A percentile compares a stretch with the other conserved stretches of the same genome.
Evolutionary conservation across 345 rosid species (phyloP).

Genomic region (Reutealis trisperma): DNA sequence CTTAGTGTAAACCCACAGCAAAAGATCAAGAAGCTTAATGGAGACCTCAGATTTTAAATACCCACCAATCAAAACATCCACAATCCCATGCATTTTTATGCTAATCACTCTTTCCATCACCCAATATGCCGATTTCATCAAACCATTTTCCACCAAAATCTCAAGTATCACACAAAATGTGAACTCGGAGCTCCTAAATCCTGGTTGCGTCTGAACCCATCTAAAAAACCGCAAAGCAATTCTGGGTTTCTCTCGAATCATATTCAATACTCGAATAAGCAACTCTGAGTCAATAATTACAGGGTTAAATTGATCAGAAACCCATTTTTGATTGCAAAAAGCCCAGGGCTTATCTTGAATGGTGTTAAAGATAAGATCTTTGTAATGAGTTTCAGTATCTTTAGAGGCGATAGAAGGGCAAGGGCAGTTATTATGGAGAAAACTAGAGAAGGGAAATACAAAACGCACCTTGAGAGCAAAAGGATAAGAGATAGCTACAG

Average conservation of each 20-base stretch:
- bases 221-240: slow-evolving; percentile 56
- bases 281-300: slow-evolving; percentile 50
- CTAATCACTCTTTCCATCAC: slow-evolving; percentile 52
- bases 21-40: slow-evolving; percentile 51
- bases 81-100: slow-evolving; percentile 47
- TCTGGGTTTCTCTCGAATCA: slow-evolving; percentile 50
- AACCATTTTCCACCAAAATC: slow-evolving; percentile 50
- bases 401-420: slow-evolving; percentile 6
- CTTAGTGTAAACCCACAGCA: slow-evolving; percentile 53
- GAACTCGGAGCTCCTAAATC: slow-evolving; percentile 41
- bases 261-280: slow-evolving; percentile 48
- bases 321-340: slow-evolving; percentile 44
- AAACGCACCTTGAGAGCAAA: slow-evolving; percentile 37
- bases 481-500: slow-evolving; percentile 31
- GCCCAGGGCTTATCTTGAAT: slow-evolving; percentile 38
- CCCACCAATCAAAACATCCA: slow-evolving; percentile 52
- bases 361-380: slow-evolving; percentile 46
- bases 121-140: slow-evolving; percentile 52
- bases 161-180: slow-evolving; percentile 51
- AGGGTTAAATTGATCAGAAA: slow-evolving; percentile 40
- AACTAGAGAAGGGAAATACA: slow-evolving; percentile 31
- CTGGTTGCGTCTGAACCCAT: slow-evolving; percentile 57
- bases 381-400: slow-evolving; percentile 39
- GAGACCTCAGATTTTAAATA: slow-evolving; percentile 28
- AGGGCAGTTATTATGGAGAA: slow-evolving; percentile 19